Percentiles rank a stretch among this genome's conserved stretches.
These are phyloP conservation scores for Glebionis coronaria DNA, from an alignment of 129 eudicot species.

Conservation along the genomic window DNA sequence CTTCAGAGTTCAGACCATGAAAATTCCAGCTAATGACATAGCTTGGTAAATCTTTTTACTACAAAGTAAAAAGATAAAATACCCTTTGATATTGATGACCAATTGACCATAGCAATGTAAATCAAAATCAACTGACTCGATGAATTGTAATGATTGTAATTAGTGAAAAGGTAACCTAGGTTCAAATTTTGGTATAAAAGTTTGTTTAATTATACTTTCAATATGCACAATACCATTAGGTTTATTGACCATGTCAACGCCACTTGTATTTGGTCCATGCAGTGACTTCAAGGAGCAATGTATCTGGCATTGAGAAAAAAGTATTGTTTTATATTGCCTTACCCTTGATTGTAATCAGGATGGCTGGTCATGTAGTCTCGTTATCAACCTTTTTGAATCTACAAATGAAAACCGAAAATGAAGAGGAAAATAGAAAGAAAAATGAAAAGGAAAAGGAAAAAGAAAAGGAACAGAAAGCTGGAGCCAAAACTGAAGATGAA, in stretches of 20 bases:
- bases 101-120: too few species aligned
- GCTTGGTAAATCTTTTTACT: too few species aligned
- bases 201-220: too few species aligned
- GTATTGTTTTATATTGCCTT: slow-evolving; percentile 44
- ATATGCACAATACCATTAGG: slow-evolving; percentile 31
- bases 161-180: too few species aligned
- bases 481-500: not conserved
- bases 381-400: slow-evolving; percentile 17
- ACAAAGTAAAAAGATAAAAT: too few species aligned
- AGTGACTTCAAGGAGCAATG: slow-evolving; percentile 40
- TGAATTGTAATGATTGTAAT: too few species aligned
- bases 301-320: slow-evolving; percentile 42
- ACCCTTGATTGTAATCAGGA: slow-evolving; percentile 48
- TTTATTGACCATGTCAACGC: slow-evolving; percentile 58
- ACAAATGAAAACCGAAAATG: slow-evolving; percentile 13
- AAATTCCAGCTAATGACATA: too few species aligned
- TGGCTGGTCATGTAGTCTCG: slow-evolving; percentile 47
- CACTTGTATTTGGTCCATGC: slow-evolving; percentile 48
- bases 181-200: too few species aligned
- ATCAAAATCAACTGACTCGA: too few species aligned
- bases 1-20: too few species aligned
- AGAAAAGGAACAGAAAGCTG: not conserved
- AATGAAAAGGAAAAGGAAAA: too few species aligned
- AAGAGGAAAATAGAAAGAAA: not conserved
- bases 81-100: too few species aligned